Evolutionary conservation across 2,329 filamentous ascomycete species (phyloP), one percentile per base, ranked within the genome.

Genomic region (Fusarium sp.): DNA sequence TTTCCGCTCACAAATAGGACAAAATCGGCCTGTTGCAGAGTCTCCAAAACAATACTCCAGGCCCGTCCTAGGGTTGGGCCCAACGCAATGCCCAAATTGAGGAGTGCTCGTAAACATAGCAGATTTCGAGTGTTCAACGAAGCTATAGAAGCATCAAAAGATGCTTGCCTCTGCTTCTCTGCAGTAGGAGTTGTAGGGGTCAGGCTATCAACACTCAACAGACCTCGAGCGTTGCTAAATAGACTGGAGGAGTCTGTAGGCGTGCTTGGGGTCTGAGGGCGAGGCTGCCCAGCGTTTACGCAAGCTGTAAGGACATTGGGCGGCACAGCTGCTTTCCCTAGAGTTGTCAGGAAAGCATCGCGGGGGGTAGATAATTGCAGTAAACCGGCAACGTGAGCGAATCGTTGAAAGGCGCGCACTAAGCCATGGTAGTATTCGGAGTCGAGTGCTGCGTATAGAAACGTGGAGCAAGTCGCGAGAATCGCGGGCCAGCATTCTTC

Each of bases 401-500:
- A 93, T 70, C 97, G 94, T 75, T 99, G 96, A 73, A 98, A 97
- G 0, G 95, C 93, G 71, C 96, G 89, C 27, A 99, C 95, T 2
- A 99, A 84, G 10, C 92, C 90, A 72, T 98, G 95, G 75, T 98
- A 99, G 73, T 96, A 98, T 56, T 98, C 94, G 1, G 94, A 92
- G 77, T 99, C 96, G 5, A 99, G 84, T 0, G 95, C 91, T 31
- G 96, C 94, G 77, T 97, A 97, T 16, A 99, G 83, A 77, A 98
- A 99, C 0, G 95, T 98, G 0, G 96, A 99, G 74, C 94, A 98
- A 2, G 94, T 96, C 1, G 96, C 95, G 51, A 99, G 88, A 40
- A 98, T 91, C 12, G 96, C 96, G 48, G 96, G 96, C 96, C 96
- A 99, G 78, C 95, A 98, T 71, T 93, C 88, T 5, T 97, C 94